A percentile compares a stretch with the other conserved stretches of the same genome.
Evolutionary conservation across 352 stramenopile genomes (phyloP).

Genomic region (Globisporangium paddicum): DNA sequence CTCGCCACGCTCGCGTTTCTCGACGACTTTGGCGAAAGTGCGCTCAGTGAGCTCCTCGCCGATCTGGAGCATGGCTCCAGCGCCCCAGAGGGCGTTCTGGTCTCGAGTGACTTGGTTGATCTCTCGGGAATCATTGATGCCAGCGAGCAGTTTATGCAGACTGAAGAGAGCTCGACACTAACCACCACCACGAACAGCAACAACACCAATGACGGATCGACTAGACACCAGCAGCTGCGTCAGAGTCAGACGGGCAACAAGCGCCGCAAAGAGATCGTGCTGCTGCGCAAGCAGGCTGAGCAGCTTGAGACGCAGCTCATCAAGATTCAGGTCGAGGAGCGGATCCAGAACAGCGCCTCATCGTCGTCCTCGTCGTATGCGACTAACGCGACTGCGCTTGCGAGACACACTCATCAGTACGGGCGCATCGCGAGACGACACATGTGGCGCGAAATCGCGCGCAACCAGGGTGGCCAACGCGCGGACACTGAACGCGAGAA

Average conservation of each 20-base stretch:
- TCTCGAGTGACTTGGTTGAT: background rate
- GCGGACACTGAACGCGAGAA: background rate
- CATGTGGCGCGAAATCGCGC: background rate
- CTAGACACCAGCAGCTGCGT: background rate
- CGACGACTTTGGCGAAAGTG: background rate
- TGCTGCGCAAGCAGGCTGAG: slow-evolving; percentile 31
- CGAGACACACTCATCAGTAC: background rate
- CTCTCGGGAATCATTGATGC: background rate
- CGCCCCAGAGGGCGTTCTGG: background rate
- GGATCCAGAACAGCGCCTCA: background rate
- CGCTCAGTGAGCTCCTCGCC: background rate
- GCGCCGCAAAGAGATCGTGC: slow-evolving; percentile 34
- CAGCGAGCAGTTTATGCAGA: background rate
- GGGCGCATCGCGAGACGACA: background rate
- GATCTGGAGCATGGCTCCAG: no score
- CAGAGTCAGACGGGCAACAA: background rate
- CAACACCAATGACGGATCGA: no score
- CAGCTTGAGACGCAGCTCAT: slow-evolving; percentile 28
- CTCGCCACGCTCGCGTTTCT: background rate
- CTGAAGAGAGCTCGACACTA: background rate
- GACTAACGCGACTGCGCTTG: background rate
- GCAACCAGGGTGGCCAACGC: background rate
- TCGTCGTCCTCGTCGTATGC: no score
- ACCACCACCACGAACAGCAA: no score
- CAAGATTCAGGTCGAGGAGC: background rate